These are phyloP conservation scores for Solanum verrucosum DNA, from an alignment of 257 asterid species.

Conservation along the genomic window DNA sequence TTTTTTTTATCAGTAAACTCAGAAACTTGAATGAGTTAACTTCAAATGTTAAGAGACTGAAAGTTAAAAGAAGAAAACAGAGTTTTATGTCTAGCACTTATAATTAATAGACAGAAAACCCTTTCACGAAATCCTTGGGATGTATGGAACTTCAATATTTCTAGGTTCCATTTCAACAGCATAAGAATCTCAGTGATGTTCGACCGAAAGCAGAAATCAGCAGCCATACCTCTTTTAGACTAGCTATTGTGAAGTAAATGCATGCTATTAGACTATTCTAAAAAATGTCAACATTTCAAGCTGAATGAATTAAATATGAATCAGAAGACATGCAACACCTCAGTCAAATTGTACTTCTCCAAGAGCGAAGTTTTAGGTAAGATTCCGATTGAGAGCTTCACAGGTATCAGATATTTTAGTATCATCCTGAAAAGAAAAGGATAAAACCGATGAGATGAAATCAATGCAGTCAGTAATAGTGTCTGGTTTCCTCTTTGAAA, in stretches of 20 bases:
- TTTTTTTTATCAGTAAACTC: neutral
- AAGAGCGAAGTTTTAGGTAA: slow-evolving; percentile 53
- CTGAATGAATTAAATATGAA: neutral
- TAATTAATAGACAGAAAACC: neutral
- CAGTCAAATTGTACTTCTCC: slow-evolving; percentile 64
- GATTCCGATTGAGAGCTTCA: slow-evolving; percentile 86
- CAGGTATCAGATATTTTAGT: slow-evolving; percentile 83
- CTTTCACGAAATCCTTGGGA: neutral
- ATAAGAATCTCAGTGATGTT: neutral
- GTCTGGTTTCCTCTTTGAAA: neutral
- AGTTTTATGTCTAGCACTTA: neutral
- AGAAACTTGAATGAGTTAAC: neutral
- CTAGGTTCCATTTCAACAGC: neutral
- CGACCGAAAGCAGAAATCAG: neutral
- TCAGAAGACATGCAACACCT: slow-evolving; percentile 41
- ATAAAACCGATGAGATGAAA: neutral
- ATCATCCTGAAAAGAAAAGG: slow-evolving; percentile 56
- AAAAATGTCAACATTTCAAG: neutral
- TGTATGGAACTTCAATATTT: neutral
- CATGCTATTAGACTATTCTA: neutral
- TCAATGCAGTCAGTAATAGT: neutral
- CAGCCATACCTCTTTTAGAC: neutral
- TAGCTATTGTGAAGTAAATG: neutral
- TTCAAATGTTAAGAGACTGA: neutral
- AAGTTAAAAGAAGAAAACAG: neutral